Evolutionary conservation across 176 grass and related monocot species (phyloP), one percentile per base, ranked within the genome.

Genomic region (Juncus effusus): DNA sequence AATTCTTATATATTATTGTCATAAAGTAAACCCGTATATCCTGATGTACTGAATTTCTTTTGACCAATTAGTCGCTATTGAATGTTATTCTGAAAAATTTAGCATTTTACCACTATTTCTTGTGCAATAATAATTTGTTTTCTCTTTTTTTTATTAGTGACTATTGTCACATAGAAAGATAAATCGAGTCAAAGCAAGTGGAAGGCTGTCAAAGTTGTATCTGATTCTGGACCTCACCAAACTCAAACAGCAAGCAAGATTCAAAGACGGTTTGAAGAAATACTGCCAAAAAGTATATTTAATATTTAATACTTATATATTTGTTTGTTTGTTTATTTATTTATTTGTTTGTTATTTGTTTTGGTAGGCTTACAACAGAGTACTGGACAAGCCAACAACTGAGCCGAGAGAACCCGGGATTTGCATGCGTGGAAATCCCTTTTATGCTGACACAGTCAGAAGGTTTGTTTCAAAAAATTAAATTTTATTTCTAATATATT

Each of bases 341-440:
- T 28, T 28, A 1, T 37, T 40, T 69, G 14, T 40, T 78, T 39
- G 1, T 59, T 36, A 28, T 28, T 1, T 38, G 65, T 9, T 51
- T 7, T 38, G 65, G 79, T 74, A 97, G 93, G 93, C 85, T 3
- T 90, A 97, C 76, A 97, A 89, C 86, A 91, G 93, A 81, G 93
- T 91, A 76, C 77, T 97, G 71, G 93, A 97, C 80, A 91, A 91
- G 79, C 93, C 93, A 72, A 88, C 88, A 64, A 97, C 88, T 72
- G 93, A 91, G 85, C 70, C 84, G 66, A 88, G 93, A 86, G 88
- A 97, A 60, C 82, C 93, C 81, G 93, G 93, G 73, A 91, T 97
- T 84, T 97, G 93, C 79, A 97, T 97, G 93, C 87, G 93, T 72
- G 93, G 91, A 79, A 97, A 97, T 79, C 82, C 93, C 71, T 97